phyloP scores from a whole-genome alignment of 768 basidiomycete species.

The Kwoniella pini region DNA sequence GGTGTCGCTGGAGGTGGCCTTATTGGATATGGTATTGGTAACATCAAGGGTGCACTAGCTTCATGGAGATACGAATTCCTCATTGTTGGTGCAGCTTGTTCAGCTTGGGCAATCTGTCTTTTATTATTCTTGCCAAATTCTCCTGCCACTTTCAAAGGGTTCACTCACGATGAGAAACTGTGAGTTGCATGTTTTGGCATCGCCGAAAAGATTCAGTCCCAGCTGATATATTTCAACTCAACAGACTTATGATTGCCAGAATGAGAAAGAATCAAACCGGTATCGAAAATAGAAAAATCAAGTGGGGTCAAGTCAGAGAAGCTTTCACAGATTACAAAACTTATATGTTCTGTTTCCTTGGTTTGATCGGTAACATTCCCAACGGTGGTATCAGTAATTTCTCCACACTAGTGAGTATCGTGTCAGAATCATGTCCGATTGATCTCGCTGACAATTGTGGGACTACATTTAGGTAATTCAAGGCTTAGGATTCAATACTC shows the following conservation, averaged over 20 bases:
- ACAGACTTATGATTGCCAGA: conserved; percentile 50
- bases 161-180: conserved; percentile 53
- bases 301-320: conserved; percentile 51
- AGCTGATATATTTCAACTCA: neutral
- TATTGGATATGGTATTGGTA: conserved; percentile 55
- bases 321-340: conserved; percentile 51
- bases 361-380: conserved; percentile 49
- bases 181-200: neutral
- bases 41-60: conserved; percentile 52
- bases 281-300: conserved; percentile 51
- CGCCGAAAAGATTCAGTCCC: too few relatives aligned
- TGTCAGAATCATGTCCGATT: too few relatives aligned
- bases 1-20: conserved; percentile 57
- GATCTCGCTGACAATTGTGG: too few relatives aligned
- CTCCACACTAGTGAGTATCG: conserved; percentile 15
- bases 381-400: conserved; percentile 53
- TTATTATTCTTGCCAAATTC: conserved; percentile 52
- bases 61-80: conserved; percentile 56
- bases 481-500: conserved; percentile 46
- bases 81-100: conserved; percentile 45
- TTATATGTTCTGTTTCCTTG: conserved; percentile 52
- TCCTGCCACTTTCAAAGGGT: conserved; percentile 48
- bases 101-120: conserved; percentile 49
- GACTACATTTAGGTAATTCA: conserved; percentile 37
- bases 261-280: conserved; percentile 54